These are phyloP conservation scores for Phytophthora chlamydospora DNA, from an alignment of 352 stramenopile genomes.

Conservation along the genomic window DNA sequence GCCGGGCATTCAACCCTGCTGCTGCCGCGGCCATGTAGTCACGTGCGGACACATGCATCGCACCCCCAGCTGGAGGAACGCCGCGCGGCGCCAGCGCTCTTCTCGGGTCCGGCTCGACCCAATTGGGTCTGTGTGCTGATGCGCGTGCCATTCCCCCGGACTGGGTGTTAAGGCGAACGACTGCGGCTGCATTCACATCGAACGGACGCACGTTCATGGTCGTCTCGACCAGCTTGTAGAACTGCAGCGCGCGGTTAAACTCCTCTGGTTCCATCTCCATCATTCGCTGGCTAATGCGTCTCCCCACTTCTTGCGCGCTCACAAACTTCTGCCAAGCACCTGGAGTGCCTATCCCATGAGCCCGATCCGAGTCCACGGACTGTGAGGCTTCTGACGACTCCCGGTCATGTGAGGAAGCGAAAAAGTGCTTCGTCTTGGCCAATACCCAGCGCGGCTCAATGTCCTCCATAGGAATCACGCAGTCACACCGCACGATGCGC, in stretches of 20 bases:
- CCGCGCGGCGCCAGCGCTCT: conserved; percentile 14
- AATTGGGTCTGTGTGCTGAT: conserved; percentile 14
- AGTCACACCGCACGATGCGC: conserved; percentile 39
- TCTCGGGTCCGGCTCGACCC: conserved; percentile 14
- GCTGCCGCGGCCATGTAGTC: conserved; percentile 9
- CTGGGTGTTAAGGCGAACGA: conserved; percentile 13
- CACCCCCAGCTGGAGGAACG: conserved; percentile 1
- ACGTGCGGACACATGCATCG: conserved; percentile 9
- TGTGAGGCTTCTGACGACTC: background rate
- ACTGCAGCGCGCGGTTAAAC: conserved; percentile 35
- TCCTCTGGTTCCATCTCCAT: conserved; percentile 39
- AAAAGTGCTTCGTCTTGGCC: conserved; percentile 27
- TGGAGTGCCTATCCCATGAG: conserved; percentile 19
- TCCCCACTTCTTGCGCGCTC: conserved; percentile 38
- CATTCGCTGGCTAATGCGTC: conserved; percentile 36
- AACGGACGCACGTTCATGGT: conserved; percentile 37
- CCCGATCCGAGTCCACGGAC: too few relatives aligned
- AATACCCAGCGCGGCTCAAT: conserved; percentile 41
- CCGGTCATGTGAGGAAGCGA: conserved; percentile 15
- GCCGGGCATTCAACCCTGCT: conserved; percentile 2
- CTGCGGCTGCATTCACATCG: conserved; percentile 20
- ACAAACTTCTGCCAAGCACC: conserved; percentile 43
- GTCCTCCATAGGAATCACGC: conserved; percentile 32
- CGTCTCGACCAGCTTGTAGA: conserved; percentile 45
- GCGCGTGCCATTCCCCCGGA: background rate